Percentiles rank a stretch among this genome's conserved stretches.
These are phyloP conservation scores for Jimgerdemannia flammicorona DNA, from an alignment of 192 early-diverging fungal genomes.

Conservation along the genomic window DNA sequence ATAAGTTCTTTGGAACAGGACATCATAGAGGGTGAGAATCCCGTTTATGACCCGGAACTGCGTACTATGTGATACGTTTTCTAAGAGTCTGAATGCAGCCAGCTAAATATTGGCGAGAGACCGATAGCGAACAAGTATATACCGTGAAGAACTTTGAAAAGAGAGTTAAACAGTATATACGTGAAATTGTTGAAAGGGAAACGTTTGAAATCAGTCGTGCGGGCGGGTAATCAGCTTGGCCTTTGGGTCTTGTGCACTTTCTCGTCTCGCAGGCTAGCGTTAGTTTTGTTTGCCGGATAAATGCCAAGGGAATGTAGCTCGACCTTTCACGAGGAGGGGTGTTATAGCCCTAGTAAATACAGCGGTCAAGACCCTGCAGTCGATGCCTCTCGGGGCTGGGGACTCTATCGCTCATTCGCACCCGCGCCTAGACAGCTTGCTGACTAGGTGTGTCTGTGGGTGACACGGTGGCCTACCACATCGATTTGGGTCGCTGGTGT, in stretches of 20 bases:
- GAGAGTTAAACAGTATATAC: slow-evolving; percentile 79
- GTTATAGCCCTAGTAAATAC: slow-evolving; percentile 56
- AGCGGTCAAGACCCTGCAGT: slow-evolving; percentile 49
- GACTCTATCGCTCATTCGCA: too few species aligned
- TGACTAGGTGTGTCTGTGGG: slow-evolving; percentile 1
- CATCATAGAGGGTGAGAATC: slow-evolving; percentile 76
- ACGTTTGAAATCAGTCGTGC: too few species aligned
- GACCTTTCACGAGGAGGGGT: slow-evolving; percentile 40
- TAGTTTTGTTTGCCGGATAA: slow-evolving; percentile 55
- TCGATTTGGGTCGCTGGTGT: slow-evolving; percentile 56
- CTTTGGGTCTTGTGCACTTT: slow-evolving; percentile 43
- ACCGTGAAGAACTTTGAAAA: slow-evolving; percentile 82
- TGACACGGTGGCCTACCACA: not conserved
- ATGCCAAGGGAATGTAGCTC: slow-evolving; percentile 46
- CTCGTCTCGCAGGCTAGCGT: slow-evolving; percentile 46
- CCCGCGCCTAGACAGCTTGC: not conserved
- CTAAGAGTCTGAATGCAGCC: slow-evolving; percentile 72
- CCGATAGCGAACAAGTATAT: slow-evolving; percentile 89
- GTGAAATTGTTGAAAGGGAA: slow-evolving; percentile 85
- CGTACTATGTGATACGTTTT: slow-evolving; percentile 49
- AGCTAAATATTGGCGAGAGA: slow-evolving; percentile 82
- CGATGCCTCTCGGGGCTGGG: slow-evolving; percentile 29
- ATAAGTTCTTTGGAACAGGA: slow-evolving; percentile 66
- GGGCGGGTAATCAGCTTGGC: slow-evolving; percentile 40
- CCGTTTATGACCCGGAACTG: slow-evolving; percentile 40